phyloP scores from a whole-genome alignment of 2,329 filamentous ascomycete species.

The Uncinocarpus reesii region DNA sequence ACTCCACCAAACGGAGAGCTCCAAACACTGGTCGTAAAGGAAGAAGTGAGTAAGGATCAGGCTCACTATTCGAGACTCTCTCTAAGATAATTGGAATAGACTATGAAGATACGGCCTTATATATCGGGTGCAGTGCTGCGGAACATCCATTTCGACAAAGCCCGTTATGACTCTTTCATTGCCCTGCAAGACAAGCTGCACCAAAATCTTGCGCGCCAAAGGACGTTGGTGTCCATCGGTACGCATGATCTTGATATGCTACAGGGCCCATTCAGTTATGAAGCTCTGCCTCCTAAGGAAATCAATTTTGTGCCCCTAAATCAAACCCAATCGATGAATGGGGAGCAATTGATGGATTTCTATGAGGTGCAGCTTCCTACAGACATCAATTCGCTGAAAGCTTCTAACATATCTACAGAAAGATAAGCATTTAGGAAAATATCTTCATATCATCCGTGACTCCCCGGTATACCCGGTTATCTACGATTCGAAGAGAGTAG shows the following conservation, averaged over 20 bases:
- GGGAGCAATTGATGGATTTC: conserved; percentile 80
- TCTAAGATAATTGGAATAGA: conserved; percentile 38
- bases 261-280: conserved; percentile 91
- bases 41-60: conserved; percentile 39
- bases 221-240: conserved; percentile 91
- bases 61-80: not conserved
- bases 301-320: conserved; percentile 88
- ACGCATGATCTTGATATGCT: conserved; percentile 94
- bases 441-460: conserved; percentile 87
- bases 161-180: conserved; percentile 94
- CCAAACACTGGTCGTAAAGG: conserved; percentile 68
- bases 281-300: conserved; percentile 80
- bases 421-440: conserved; percentile 83
- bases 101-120: conserved; percentile 69
- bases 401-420: conserved; percentile 35
- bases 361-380: conserved; percentile 52
- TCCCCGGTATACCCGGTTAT: conserved; percentile 92
- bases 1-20: conserved; percentile 62
- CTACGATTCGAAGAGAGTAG: conserved; percentile 73
- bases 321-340: conserved; percentile 80
- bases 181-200: conserved; percentile 95
- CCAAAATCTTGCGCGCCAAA: conserved; percentile 84
- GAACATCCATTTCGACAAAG: conserved; percentile 82
- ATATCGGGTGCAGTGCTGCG: conserved; percentile 83
- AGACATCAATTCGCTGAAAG: not conserved